Conservation (phyloP, 169 alveolate genomes). For the Eimeria sp. region DNA sequence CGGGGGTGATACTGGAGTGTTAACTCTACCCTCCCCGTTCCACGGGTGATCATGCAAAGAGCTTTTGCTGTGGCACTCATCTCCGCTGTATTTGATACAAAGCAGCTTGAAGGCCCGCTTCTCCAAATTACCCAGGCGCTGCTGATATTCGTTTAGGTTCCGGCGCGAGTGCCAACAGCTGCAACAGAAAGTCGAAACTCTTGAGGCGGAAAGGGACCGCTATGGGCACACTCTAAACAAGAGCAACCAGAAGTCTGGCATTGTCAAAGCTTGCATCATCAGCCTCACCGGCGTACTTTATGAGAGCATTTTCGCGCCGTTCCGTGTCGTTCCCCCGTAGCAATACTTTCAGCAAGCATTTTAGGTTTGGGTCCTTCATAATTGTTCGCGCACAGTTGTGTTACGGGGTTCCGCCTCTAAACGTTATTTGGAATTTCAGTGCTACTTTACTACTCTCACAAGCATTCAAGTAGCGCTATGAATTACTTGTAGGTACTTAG, state of each 20-base stretch:
- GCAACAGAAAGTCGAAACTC: conserved; percentile 73
- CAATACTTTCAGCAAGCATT: not conserved
- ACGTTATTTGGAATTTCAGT: not conserved
- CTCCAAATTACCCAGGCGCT: not conserved
- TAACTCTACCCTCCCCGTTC: not conserved
- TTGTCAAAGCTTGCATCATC: not conserved
- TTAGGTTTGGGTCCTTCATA: not conserved
- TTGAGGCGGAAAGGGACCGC: conserved; percentile 83
- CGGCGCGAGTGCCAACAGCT: conserved; percentile 71
- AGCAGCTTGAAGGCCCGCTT: not conserved
- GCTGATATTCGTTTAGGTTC: conserved; percentile 9
- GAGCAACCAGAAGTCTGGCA: conserved; percentile 67
- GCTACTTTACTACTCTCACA: not conserved
- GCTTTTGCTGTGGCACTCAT: not conserved
- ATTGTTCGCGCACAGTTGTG: not conserved
- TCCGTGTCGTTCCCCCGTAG: not conserved
- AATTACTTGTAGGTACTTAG: conserved; percentile 83
- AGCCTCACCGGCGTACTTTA: not conserved
- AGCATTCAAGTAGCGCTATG: not conserved
- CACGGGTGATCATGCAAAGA: not conserved
- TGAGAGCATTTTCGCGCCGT: not conserved
- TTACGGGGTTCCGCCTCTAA: not conserved
- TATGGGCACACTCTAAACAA: conserved; percentile 84
- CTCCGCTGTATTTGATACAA: not conserved
- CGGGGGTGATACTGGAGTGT: not conserved